phyloP scores from a whole-genome alignment of 495 filamentous ascomycete genomes.

The Stereocaulon alpinum region DNA sequence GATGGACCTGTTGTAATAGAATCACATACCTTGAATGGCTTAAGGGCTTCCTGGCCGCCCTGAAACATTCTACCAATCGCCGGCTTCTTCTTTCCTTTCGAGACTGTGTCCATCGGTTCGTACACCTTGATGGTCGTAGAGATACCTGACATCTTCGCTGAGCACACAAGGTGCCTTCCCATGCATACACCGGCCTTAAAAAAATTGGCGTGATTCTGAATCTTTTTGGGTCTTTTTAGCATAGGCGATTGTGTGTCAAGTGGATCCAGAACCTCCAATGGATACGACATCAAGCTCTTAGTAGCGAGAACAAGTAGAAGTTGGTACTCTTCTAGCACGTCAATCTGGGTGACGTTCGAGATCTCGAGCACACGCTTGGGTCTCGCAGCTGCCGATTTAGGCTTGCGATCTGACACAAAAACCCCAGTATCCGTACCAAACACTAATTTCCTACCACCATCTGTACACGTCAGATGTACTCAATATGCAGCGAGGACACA shows the following conservation, averaged over 20 bases:
- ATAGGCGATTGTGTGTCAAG: conserved; percentile 61
- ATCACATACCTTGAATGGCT: conserved; percentile 69
- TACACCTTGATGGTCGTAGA: conserved; percentile 95
- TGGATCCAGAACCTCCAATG: conserved; percentile 72
- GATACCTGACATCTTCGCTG: conserved; percentile 80
- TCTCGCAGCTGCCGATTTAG: conserved; percentile 64
- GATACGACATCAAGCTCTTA: conserved; percentile 80
- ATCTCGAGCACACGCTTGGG: conserved; percentile 80
- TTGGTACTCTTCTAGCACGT: conserved; percentile 89
- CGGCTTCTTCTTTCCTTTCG: conserved; percentile 79
- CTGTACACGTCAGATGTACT: conserved; percentile 37
- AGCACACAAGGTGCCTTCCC: conserved; percentile 87
- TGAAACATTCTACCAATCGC: conserved; percentile 93
- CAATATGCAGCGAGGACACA: neutral
- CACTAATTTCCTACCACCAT: conserved; percentile 90
- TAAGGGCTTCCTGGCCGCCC: conserved; percentile 83
- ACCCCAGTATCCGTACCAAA: conserved; percentile 91
- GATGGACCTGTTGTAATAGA: no score
- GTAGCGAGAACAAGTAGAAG: conserved; percentile 87
- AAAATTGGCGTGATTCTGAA: conserved; percentile 93
- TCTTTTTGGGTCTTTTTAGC: conserved; percentile 87
- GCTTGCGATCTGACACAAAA: conserved; percentile 79
- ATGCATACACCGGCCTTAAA: conserved; percentile 96
- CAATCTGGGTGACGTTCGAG: conserved; percentile 83
- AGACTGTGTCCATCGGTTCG: conserved; percentile 87